These are phyloP conservation scores for Trypanosoma cruzi DNA, from an alignment of 208 protist genomes.

Conservation along the genomic window DNA sequence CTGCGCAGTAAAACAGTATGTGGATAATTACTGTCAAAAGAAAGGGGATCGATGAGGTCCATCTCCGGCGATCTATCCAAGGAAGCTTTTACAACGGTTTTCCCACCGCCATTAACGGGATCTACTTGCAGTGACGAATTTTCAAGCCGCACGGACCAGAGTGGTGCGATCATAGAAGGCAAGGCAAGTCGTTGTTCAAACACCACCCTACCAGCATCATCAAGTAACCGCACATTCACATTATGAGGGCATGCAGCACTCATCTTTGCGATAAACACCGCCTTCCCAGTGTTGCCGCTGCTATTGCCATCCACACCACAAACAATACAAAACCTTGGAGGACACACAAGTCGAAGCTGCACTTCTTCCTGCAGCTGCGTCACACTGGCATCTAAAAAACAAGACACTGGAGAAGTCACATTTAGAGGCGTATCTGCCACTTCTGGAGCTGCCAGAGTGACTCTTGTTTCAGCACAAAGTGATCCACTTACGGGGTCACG, in stretches of 20 bases:
- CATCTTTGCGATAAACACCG: conserved; percentile 62
- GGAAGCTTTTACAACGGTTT: conserved; percentile 41
- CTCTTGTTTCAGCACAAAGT: conserved; percentile 37
- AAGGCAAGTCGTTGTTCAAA: conserved; percentile 80
- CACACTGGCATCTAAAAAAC: conserved; percentile 56
- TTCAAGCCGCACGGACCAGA: conserved; percentile 72
- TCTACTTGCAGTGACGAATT: conserved; percentile 59
- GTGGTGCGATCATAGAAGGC: conserved; percentile 40
- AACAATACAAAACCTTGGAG: conserved; percentile 58
- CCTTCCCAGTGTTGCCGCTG: conserved; percentile 43
- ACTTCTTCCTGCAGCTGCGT: conserved; percentile 55
- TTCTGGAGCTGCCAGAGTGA: conserved; percentile 53
- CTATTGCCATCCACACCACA: conserved; percentile 68
- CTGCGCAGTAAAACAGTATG: conserved; percentile 65
- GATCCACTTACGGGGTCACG: conserved; percentile 46
- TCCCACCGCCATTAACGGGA: conserved; percentile 2
- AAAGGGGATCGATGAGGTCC: conserved; percentile 35
- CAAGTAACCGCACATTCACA: conserved; percentile 62
- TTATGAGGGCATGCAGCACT: conserved; percentile 42
- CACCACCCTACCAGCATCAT: conserved; percentile 45
- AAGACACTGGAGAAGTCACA: conserved; percentile 25
- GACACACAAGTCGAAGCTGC: conserved; percentile 52
- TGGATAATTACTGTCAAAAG: conserved; percentile 52
- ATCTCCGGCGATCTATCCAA: conserved; percentile 65
- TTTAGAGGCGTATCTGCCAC: neutral